Base-by-base conservation (phyloP, 768 basidiomycete genomes). In the Xerocomellus amylosporus region DNA sequence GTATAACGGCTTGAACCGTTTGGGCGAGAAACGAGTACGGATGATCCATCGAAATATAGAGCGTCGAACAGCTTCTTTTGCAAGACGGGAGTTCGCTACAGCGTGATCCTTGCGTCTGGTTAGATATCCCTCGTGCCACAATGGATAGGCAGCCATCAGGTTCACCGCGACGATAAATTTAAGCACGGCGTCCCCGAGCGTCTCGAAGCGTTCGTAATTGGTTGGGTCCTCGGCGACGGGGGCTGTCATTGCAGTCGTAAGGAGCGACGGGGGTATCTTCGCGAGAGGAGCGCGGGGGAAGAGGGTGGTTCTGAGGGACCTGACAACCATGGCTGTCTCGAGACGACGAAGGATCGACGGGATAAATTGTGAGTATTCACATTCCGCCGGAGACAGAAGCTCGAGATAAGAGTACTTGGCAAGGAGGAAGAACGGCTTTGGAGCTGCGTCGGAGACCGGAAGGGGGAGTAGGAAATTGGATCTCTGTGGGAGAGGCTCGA, bases 41-140 rank as follows among this genome's bases (percentile, higher is more conserved):
- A 90, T 83, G 53, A 91, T 86, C 86, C 86, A 91, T 28, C 73
- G 73, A 63, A 82, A 86, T 13, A 90, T 53, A 4, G 71, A 63
- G 51, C 70, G 74, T 24, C 64, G 62, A 2, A 88, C 67, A 30
- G 86, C 81, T 58, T 80, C 82, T 61, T 86, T 88, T 0, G 88
- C 87, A 10, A 90, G 78, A 20, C 77, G 74, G 0, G 78, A 79
- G 63, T 91, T 91, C 0, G 87, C 81, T 5, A 90, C 88, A 0
- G 77, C 74, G 51, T 89, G 88, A 59, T 90, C 88, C 67, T 90
- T 90, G 63, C 80, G 81, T 56, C 73, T 75, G 3, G 80, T 80
- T 15, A 90, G 72, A 60, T 89, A 90, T 12, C 88, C 88, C 60
- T 91, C 89, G 53, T 86, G 89, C 89, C 88, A 91, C n/a, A 80